Evolutionary conservation across 2,329 filamentous ascomycete species (phyloP), one percentile per base, ranked within the genome.

Genomic region (Bertia moriformis): DNA sequence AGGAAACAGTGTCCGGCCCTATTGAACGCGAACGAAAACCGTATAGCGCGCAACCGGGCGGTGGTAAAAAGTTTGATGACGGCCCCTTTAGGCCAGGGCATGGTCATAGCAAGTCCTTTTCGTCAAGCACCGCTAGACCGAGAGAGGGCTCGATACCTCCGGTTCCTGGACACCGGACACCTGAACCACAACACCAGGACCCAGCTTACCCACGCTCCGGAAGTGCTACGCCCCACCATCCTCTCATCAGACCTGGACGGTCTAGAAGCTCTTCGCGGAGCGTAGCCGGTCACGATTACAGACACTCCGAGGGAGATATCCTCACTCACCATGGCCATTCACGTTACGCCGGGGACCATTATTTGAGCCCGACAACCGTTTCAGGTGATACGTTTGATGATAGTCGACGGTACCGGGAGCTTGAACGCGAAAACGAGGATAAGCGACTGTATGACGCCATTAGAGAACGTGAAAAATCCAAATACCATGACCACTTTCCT

Each of bases 11-110:
- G 12, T 35, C 61, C 0, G 59, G 64, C 1, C 69, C 70, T 0
- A 67, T 78, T 35, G 75, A 80, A 48, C 67, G 75, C 3, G 69
- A 78, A 48, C 60, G 75, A 22, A 73, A 79, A 43, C 75, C 75
- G 0, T 80, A 80, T 46, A 59, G 55, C 18, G 67, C 65, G 1
- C 64, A 66, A 14, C 69, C 71, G 4, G 72, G 71, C 13, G 58
- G 58, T 12, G 73, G 72, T 3, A 78, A 73, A 50, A 51, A 59
- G 4, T 69, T 73, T 42, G 62, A 66, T 14, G 59, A 60, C 10
- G n/a, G n/a, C n/a, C n/a, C n/a, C n/a, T n/a, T n/a, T n/a, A n/a
- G n/a, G n/a, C 32, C 10, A 10, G 32, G 32, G 7, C 32, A 29
- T n/a, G 10, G 24, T 10, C 24, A 35, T 15, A 35, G 7, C 10